Evolutionary conservation across 176 grass and related monocot genomes (phyloP).

Genomic region (Oryza nivara): DNA sequence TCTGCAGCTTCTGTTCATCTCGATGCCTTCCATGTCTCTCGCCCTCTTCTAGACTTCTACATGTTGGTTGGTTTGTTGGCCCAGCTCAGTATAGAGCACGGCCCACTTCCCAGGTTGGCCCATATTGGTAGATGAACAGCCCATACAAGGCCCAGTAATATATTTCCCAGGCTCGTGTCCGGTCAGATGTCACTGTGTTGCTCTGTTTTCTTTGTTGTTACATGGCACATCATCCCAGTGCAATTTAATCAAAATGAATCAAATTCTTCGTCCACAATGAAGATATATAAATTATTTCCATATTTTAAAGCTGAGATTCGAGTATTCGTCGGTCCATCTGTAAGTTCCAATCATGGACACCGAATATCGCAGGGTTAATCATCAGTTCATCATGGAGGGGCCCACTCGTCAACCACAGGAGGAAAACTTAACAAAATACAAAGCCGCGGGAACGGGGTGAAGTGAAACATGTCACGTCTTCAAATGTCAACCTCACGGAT

Average conservation of each 20-base stretch:
- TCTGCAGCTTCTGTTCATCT: background rate
- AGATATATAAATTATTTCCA: background rate
- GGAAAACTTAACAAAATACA: too few species aligned
- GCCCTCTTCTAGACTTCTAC: background rate
- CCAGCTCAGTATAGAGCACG: background rate
- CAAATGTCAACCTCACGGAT: background rate
- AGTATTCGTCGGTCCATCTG: background rate
- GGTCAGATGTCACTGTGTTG: background rate
- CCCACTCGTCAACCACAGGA: constrained; percentile 1
- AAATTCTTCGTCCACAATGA: background rate
- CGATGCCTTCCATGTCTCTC: background rate
- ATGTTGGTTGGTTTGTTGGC: background rate
- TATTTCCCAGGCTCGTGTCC: background rate
- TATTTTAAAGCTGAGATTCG: background rate
- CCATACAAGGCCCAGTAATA: background rate
- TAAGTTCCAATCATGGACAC: background rate
- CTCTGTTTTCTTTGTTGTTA: background rate
- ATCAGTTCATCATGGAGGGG: background rate
- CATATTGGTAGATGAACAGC: background rate
- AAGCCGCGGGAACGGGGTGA: background rate
- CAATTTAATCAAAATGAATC: background rate
- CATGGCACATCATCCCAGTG: background rate
- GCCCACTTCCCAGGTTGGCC: background rate
- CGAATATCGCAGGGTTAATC: background rate
- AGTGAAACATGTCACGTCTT: background rate